Conservation (phyloP, 306 rosid genomes). For the Herpetospermum pedunculosum region DNA sequence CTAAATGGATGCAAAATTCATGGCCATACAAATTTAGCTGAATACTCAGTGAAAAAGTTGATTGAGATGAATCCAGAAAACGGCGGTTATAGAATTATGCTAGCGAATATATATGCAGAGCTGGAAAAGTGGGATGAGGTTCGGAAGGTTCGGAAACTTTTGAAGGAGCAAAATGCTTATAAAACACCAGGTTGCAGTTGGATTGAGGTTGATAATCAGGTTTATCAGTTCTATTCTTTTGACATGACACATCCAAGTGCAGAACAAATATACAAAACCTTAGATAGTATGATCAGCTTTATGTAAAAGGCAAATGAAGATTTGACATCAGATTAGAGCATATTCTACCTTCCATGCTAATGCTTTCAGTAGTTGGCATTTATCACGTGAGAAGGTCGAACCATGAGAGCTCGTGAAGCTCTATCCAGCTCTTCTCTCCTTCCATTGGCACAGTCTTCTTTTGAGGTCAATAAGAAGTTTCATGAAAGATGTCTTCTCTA, state of each 20-base stretch:
- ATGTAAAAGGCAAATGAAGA: neutral
- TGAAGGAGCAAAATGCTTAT: conserved; percentile 40
- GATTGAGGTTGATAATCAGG: conserved; percentile 57
- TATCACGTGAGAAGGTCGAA: neutral
- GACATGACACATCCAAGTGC: conserved; percentile 47
- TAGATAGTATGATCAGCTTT: conserved; percentile 34
- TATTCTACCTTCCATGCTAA: neutral
- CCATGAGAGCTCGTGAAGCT: neutral
- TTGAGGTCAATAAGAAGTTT: neutral
- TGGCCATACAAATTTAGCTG: conserved; percentile 56
- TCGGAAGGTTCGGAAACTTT: conserved; percentile 33
- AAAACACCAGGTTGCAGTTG: conserved; percentile 79
- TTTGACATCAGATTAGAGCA: neutral
- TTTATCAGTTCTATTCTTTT: conserved; percentile 49
- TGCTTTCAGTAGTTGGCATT: neutral
- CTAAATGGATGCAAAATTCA: conserved; percentile 63
- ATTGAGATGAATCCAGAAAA: conserved; percentile 54
- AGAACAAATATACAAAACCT: conserved; percentile 34
- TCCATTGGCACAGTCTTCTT: neutral
- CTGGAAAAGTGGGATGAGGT: conserved; percentile 72
- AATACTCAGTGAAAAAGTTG: conserved; percentile 45
- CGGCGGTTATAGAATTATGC: conserved; percentile 50
- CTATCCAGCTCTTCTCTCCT: neutral
- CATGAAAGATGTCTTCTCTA: neutral
- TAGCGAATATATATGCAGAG: conserved; percentile 55